Conservation (phyloP, 2,329 filamentous ascomycete genomes). For the Aspergillus ibericus region DNA sequence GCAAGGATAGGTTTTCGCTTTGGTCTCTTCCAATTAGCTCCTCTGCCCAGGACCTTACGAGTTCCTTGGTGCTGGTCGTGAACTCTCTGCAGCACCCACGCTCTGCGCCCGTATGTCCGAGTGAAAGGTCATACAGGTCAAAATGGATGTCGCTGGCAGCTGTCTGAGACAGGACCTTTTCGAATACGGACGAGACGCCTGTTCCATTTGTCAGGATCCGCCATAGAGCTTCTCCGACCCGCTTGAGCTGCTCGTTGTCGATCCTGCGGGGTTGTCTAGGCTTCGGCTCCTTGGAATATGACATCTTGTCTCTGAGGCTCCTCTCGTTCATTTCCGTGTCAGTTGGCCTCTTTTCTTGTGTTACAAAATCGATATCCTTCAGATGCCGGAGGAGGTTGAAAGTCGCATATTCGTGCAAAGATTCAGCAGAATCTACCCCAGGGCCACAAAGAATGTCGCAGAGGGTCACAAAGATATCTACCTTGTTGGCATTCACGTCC, state of each 20-base stretch:
- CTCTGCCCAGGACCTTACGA: background rate
- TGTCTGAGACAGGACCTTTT: background rate
- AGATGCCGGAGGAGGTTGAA: background rate
- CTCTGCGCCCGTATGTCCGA: background rate
- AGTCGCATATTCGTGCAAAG: background rate
- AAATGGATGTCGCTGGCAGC: background rate
- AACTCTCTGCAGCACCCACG: background rate
- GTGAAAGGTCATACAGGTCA: background rate
- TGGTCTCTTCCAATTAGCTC: background rate
- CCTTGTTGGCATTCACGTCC: background rate
- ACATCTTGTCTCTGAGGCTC: background rate
- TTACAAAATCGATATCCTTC: background rate
- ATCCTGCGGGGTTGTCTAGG: background rate
- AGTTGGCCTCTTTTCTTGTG: background rate
- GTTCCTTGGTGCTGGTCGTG: background rate
- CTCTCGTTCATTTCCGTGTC: background rate
- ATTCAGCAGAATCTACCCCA: background rate
- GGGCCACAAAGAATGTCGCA: background rate
- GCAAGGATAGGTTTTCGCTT: background rate
- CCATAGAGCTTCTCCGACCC: background rate
- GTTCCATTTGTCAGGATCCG: background rate
- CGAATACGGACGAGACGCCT: background rate
- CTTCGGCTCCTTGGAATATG: background rate
- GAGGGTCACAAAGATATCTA: background rate
- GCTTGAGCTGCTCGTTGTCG: background rate